Evolutionary conservation across 768 basidiomycete species (phyloP), one percentile per base, ranked within the genome.

Genomic region (Calocybe cyanea): DNA sequence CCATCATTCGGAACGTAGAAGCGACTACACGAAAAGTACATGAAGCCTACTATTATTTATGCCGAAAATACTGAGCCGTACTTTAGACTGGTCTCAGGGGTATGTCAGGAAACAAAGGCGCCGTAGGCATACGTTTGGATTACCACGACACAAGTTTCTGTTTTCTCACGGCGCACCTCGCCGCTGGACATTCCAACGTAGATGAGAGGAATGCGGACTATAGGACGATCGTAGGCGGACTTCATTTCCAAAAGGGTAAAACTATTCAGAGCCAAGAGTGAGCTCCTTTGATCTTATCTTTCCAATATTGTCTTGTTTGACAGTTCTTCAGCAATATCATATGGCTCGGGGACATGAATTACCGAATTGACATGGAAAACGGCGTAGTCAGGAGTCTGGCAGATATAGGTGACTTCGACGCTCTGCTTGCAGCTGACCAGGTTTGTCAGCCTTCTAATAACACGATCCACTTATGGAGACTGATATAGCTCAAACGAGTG

Each of bases 81-180:
- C 11, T 10, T 19, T 37, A 91, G 88, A 91, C 89, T n/a, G 88
- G 87, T 32, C 70, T 90, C 33, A 77, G 86, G 25, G 96, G 96
- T 10, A 92, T 98, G 81, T 92, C 92, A 0, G 96, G 93, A 21
- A 95, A 95, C 69, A 95, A 99, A 69, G 96, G 96, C 15, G 96
- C 92, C 1, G 89, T 95, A 10, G 93, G 86, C 5, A 91, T 99
- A 52, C 85, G 96, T 10, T 70, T 99, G 41, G 89, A 98, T 21
- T 91, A 90, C 57, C 76, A 88, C 53, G 92, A 94, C 59, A 89
- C 94, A 7, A 87, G 80, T 45, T 86, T 97, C 57, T 99, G 96
- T 67, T 94, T 98, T 67, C 63, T 99, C 51, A 97, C 95, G 7
- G 92, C 91, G 3, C 96, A 98, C 64, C 76, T 98, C 33, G 94